Evolutionary conservation across 129 eudicot genomes (phyloP).

Genomic region (Chrysanthemum makinoi): DNA sequence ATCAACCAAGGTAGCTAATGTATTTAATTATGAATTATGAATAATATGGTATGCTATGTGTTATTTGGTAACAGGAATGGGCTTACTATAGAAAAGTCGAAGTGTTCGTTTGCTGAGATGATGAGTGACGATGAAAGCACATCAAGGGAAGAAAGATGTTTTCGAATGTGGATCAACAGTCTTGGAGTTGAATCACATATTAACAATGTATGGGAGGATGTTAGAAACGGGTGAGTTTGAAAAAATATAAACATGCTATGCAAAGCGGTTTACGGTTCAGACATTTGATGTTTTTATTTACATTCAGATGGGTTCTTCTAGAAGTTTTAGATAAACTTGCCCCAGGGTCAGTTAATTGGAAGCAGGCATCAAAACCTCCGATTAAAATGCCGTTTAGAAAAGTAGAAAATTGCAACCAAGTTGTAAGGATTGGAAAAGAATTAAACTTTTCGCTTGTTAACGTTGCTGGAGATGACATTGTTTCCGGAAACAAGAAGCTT

Average conservation of each 20-base stretch:
- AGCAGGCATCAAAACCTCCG: constrained; percentile 74
- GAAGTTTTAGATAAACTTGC: constrained; percentile 81
- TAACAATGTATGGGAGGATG: constrained; percentile 76
- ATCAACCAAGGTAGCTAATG: no score
- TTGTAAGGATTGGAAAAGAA: constrained; percentile 59
- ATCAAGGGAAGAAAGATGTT: constrained; percentile 79
- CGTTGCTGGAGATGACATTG: constrained; percentile 73
- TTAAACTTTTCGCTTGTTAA: constrained; percentile 70
- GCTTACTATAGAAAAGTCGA: constrained; percentile 41
- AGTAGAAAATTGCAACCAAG: constrained; percentile 87
- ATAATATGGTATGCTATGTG: constrained; percentile 5
- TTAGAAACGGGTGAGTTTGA: constrained; percentile 62
- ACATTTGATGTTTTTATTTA: constrained; percentile 10
- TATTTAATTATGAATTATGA: neutral
- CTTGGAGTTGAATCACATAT: constrained; percentile 72
- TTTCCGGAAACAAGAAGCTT: constrained; percentile 81
- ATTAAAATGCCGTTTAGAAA: constrained; percentile 70
- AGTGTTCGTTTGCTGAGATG: constrained; percentile 55
- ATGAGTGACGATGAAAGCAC: constrained; percentile 70
- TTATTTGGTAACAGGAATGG: constrained; percentile 58
- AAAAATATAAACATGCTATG: neutral
- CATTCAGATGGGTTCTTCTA: constrained; percentile 66
- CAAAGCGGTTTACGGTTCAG: constrained; percentile 4
- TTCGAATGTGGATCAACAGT: constrained; percentile 82
- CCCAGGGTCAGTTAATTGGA: constrained; percentile 75